Percentiles rank a stretch among this genome's conserved stretches.
These are phyloP conservation scores for Microcos paniculata DNA, from an alignment of 345 rosid genomes.

Conservation along the genomic window DNA sequence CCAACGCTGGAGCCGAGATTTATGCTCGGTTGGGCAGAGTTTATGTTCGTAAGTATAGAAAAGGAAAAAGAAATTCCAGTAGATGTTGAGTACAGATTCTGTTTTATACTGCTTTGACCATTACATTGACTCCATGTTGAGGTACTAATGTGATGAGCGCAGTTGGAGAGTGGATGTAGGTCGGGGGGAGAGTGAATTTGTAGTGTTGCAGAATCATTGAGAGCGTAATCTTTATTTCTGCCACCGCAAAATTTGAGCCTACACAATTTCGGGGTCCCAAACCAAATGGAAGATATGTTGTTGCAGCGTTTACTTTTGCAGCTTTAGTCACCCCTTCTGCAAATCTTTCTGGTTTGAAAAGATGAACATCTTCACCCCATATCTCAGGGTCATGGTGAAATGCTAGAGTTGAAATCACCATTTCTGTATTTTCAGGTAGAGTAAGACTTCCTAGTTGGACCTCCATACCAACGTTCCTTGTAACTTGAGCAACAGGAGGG, in stretches of 20 bases:
- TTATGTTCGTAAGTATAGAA: no score
- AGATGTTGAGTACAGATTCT: neutral
- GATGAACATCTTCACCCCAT: constrained; percentile 37
- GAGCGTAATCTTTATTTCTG: constrained; percentile 33
- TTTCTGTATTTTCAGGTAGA: constrained; percentile 15
- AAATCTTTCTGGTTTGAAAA: constrained; percentile 35
- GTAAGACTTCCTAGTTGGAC: constrained; percentile 21
- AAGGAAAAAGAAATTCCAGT: no score
- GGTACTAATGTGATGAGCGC: neutral
- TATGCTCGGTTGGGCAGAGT: no score
- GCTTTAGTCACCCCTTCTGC: constrained; percentile 32
- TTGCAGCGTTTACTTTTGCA: constrained; percentile 21
- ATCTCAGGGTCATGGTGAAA: constrained; percentile 27
- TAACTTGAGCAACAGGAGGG: neutral
- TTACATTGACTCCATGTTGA: neutral
- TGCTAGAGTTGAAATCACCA: constrained; percentile 20
- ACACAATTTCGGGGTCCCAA: constrained; percentile 36
- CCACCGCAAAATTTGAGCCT: constrained; percentile 29
- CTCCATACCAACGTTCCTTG: constrained; percentile 13
- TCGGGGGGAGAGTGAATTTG: no score
- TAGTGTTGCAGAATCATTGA: neutral
- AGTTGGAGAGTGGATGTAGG: neutral
- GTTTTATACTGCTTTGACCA: neutral
- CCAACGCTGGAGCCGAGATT: no score
- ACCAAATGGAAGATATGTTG: constrained; percentile 31